Conservation (phyloP, 2,329 filamentous ascomycete species). For the Pseudogymnoascus sp. region DNA sequence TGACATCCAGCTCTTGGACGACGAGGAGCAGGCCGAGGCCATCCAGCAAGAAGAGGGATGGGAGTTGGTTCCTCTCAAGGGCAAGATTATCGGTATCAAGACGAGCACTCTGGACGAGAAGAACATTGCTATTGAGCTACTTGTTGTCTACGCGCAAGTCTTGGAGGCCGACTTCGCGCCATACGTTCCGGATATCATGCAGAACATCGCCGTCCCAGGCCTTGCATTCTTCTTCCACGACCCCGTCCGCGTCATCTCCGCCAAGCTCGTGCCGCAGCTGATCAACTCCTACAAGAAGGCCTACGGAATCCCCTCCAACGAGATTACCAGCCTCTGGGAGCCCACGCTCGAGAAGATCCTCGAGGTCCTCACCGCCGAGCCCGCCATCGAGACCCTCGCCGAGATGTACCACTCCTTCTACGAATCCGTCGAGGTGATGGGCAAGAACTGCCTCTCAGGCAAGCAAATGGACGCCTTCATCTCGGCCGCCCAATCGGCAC, state of each 20-base stretch:
- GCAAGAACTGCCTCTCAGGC: conserved; percentile 68
- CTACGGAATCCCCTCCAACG: conserved; percentile 69
- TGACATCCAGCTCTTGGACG: conserved; percentile 90
- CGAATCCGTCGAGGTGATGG: conserved; percentile 90
- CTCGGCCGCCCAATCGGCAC: conserved; percentile 70
- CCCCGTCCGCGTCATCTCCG: conserved; percentile 87
- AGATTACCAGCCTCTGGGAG: conserved; percentile 76
- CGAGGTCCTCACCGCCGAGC: conserved; percentile 87
- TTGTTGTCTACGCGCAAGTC: conserved; percentile 94
- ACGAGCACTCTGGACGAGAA: conserved; percentile 97
- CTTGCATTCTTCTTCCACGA: conserved; percentile 99
- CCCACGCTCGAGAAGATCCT: conserved; percentile 82
- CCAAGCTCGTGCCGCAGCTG: conserved; percentile 87
- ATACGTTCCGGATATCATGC: conserved; percentile 88
- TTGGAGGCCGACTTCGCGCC: conserved; percentile 88
- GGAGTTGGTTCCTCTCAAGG: conserved; percentile 94
- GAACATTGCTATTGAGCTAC: conserved; percentile 97
- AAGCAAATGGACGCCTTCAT: conserved; percentile 84
- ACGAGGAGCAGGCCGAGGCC: conserved; percentile 87
- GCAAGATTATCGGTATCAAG: conserved; percentile 96
- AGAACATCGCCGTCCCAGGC: conserved; percentile 88
- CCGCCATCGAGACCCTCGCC: conserved; percentile 88
- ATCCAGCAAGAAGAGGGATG: conserved; percentile 93
- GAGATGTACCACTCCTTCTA: conserved; percentile 99
- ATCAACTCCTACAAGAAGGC: conserved; percentile 91